Evolutionary conservation across 495 filamentous ascomycete genomes (phyloP).

Genomic region (Schizothecium vesticola): DNA sequence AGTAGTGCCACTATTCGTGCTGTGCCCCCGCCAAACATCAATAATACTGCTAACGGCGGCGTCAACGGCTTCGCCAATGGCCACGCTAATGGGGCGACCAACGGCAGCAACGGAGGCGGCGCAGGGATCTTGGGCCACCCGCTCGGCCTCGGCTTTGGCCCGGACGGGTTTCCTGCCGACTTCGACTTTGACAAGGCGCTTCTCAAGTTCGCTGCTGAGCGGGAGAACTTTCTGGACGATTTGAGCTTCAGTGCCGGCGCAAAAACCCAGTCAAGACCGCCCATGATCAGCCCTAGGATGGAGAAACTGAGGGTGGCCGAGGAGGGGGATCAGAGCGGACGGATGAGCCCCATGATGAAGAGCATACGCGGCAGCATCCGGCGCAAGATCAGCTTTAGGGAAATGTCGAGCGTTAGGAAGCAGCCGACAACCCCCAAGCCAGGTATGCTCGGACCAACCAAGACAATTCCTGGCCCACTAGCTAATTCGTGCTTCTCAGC

Average conservation of each 20-base stretch:
- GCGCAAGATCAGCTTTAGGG: conserved; percentile 79
- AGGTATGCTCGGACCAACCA: conserved; percentile 49
- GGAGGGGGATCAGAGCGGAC: conserved; percentile 36
- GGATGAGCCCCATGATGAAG: conserved; percentile 45
- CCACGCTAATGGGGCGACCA: background rate
- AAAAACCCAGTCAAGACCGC: conserved; percentile 60
- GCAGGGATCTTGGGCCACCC: background rate
- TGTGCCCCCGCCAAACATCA: conserved; percentile 28
- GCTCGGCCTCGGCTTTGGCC: conserved; percentile 18
- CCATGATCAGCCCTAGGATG: conserved; percentile 68
- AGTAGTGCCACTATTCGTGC: conserved; percentile 82
- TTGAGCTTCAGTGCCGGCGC: conserved; percentile 84
- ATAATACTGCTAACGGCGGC: conserved; percentile 16
- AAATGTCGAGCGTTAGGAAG: conserved; percentile 92
- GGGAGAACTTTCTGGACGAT: conserved; percentile 90
- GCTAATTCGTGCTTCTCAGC: conserved; percentile 45
- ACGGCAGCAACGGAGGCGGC: background rate
- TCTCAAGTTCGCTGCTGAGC: conserved; percentile 86
- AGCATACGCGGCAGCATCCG: conserved; percentile 69
- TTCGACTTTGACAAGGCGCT: conserved; percentile 91
- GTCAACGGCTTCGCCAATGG: background rate
- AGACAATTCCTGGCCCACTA: background rate
- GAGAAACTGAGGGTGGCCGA: conserved; percentile 82
- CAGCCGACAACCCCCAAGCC: conserved; percentile 70
- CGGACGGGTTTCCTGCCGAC: conserved; percentile 36